A percentile compares a stretch with the other conserved stretches of the same genome.
These are phyloP conservation scores for Aspergillus panamensis DNA, from an alignment of 495 filamentous ascomycete species.

Conservation along the genomic window DNA sequence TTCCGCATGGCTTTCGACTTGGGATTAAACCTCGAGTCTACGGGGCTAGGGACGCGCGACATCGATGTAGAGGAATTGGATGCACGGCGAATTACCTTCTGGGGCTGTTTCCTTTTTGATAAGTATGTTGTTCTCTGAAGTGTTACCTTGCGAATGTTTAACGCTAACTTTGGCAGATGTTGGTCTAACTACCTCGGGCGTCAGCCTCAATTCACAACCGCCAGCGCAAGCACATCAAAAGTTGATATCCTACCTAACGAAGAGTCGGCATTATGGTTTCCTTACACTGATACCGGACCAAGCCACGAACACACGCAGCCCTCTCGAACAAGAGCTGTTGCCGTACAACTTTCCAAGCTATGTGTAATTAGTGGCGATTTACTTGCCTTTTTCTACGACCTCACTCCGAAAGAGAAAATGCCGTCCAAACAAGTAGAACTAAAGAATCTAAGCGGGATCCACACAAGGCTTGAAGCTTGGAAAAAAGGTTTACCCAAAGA, in stretches of 20 bases:
- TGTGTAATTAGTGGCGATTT: slow-evolving; percentile 94
- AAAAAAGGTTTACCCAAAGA: slow-evolving; percentile 80
- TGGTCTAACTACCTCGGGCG: slow-evolving; percentile 98
- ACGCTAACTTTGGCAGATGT: slow-evolving; percentile 51
- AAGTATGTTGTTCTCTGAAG: slow-evolving; percentile 51
- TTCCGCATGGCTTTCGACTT: slow-evolving; percentile 98
- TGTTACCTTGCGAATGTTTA: slow-evolving; percentile 5
- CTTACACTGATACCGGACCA: slow-evolving; percentile 82
- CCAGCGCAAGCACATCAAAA: slow-evolving; percentile 77
- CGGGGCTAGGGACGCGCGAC: slow-evolving; percentile 54
- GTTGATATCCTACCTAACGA: slow-evolving; percentile 89
- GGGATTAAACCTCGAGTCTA: slow-evolving; percentile 83
- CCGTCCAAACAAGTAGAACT: slow-evolving; percentile 73
- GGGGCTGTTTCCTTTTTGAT: slow-evolving; percentile 98
- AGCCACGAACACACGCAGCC: slow-evolving; percentile 68
- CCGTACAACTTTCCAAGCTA: slow-evolving; percentile 74
- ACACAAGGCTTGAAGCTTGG: slow-evolving; percentile 89
- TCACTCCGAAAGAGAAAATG: slow-evolving; percentile 56
- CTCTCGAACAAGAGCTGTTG: slow-evolving; percentile 76
- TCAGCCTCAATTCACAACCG: slow-evolving; percentile 77
- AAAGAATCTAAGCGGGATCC: slow-evolving; percentile 89
- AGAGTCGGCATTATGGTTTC: slow-evolving; percentile 80
- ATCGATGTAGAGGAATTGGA: slow-evolving; percentile 83
- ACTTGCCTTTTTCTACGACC: slow-evolving; percentile 87
- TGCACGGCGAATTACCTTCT: slow-evolving; percentile 87